Base-by-base conservation (phyloP, 305 asterid species). In the Lippia alba region DNA sequence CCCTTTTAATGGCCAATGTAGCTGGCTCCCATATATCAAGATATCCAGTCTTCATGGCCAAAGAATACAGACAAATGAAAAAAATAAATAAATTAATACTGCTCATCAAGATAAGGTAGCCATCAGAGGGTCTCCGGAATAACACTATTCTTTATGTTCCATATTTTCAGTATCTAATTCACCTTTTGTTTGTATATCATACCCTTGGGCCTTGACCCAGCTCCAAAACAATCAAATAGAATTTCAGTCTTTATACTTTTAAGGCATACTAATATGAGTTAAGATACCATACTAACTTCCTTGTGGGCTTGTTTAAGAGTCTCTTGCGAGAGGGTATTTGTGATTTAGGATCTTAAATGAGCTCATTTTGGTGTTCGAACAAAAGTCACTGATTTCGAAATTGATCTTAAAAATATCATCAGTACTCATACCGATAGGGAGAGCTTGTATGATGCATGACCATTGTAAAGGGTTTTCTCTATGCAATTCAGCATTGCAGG, bases 11-110 rank as follows among this genome's bases (percentile, higher is more conserved):
- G 44, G 94, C 79, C 84, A 94, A 74, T 51, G 83, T 82, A 74
- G 96, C 95, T 76, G 90, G 90, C 85, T 94, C 97, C 99, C 97
- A 94, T 80, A 87, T 81, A 78, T 87, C 96, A 72, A 86, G 84
- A 83, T 51, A 89, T 64, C 94, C 90, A 16, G 82, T 79, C 98
- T 93, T 83, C 76, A 71, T 50, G 74, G 71, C 55, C 66, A 75
- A 77, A 74, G 66, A 74, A 66, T n/a, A 69, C 12, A 55, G 16
- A 69, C 20, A 46, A 67, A 51, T 66, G 30, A 24, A 68, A 34
- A 49, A 76, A 70, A 49, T 14, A 61, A 20, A 62, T 66, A 40
- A 68, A 63, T 57, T 67, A 45, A 14, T 46, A 62, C 20, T 62
- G 69, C 73, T 58, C 64, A 69, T 64, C 55, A 69, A 65, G 49